Evolutionary conservation across 495 filamentous ascomycete species (phyloP).

Genomic region (Penicillium fimorum): DNA sequence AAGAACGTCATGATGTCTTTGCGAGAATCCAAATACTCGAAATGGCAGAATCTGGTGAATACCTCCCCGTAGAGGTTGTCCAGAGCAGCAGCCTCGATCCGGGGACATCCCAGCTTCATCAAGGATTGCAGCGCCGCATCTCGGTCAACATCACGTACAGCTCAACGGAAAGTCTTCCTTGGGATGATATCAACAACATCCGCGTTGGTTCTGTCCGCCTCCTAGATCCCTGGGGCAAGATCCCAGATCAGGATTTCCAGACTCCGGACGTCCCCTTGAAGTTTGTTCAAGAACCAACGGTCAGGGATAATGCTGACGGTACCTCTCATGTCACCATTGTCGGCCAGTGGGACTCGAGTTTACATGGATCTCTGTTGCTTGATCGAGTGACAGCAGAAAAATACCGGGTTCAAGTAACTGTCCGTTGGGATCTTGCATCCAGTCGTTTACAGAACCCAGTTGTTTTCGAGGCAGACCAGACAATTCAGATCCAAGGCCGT

Average conservation of each 20-base stretch:
- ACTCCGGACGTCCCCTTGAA: conserved; percentile 74
- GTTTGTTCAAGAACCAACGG: conserved; percentile 67
- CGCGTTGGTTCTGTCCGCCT: conserved; percentile 78
- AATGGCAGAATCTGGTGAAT: conserved; percentile 84
- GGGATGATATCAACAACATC: conserved; percentile 74
- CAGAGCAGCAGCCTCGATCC: conserved; percentile 78
- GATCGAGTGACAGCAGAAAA: conserved; percentile 88
- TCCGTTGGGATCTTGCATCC: conserved; percentile 80
- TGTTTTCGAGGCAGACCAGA: conserved; percentile 75
- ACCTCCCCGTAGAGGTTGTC: conserved; percentile 87
- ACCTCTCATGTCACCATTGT: conserved; percentile 82
- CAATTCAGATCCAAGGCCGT: conserved; percentile 78
- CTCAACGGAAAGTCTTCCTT: conserved; percentile 81
- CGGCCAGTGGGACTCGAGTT: conserved; percentile 94
- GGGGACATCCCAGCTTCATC: conserved; percentile 91
- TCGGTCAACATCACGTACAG: conserved; percentile 83
- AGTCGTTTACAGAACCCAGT: conserved; percentile 78
- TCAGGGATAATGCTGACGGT: conserved; percentile 82
- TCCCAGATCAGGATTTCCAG: conserved; percentile 70
- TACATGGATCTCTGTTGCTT: conserved; percentile 84
- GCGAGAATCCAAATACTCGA: conserved; percentile 84
- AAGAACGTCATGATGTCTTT: conserved; percentile 93
- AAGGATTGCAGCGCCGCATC: conserved; percentile 88
- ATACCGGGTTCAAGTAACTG: conserved; percentile 82
- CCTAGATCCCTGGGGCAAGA: conserved; percentile 79